Conservation (phyloP, 2,329 filamentous ascomycete genomes). For the Akanthomyces uredinophilus region DNA sequence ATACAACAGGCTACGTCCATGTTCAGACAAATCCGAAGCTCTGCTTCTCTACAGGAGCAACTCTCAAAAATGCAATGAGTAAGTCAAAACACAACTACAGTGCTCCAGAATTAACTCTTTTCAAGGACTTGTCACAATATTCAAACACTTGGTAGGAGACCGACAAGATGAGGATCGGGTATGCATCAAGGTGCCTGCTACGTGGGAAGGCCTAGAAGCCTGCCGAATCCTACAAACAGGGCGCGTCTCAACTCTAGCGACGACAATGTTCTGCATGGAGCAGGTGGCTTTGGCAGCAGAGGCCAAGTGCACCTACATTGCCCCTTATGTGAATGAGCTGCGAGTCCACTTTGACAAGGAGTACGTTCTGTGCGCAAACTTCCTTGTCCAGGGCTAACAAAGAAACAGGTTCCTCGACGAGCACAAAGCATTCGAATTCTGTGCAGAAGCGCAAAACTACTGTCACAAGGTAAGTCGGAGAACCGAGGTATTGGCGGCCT, state of each 20-base stretch:
- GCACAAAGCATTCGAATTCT: conserved; percentile 46
- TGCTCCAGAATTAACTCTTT: not conserved
- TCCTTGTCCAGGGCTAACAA: not conserved
- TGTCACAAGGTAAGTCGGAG: conserved; percentile 36
- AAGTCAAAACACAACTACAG: not conserved
- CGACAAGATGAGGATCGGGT: conserved; percentile 35
- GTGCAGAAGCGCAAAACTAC: conserved; percentile 47
- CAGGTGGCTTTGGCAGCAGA: conserved; percentile 56
- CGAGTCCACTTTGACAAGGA: conserved; percentile 53
- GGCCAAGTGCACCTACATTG: conserved; percentile 55
- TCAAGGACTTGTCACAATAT: not conserved
- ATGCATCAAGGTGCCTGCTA: conserved; percentile 59
- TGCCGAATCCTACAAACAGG: conserved; percentile 47
- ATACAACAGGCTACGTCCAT: conserved; percentile 49
- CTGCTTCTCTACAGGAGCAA: conserved; percentile 45
- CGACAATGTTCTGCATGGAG: conserved; percentile 57
- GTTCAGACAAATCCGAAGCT: conserved; percentile 57
- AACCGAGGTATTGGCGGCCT: conserved; percentile 52
- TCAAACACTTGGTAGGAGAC: not conserved
- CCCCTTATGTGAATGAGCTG: conserved; percentile 62
- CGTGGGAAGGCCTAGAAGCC: conserved; percentile 59
- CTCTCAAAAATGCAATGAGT: conserved; percentile 34
- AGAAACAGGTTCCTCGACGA: conserved; percentile 40
- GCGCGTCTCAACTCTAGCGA: conserved; percentile 56
- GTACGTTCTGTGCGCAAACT: conserved; percentile 27